Percentiles rank a stretch among this genome's conserved stretches.
phyloP scores from a whole-genome alignment of 2,329 filamentous ascomycete genomes.

The Verticillium isaacii region DNA sequence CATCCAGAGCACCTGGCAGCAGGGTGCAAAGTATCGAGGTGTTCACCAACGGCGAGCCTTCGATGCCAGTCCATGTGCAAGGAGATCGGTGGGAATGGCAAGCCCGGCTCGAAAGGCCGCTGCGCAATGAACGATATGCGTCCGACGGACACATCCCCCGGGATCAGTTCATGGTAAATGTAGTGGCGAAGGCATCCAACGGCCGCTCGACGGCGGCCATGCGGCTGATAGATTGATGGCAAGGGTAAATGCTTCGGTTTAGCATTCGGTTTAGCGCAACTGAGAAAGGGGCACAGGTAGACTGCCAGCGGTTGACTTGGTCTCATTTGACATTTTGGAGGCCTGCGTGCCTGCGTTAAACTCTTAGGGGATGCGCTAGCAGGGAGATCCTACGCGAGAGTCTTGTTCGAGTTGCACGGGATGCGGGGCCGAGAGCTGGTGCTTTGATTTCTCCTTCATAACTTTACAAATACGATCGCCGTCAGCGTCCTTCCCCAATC shows the following conservation, averaged over 20 bases:
- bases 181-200: not conserved
- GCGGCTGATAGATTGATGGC: not conserved
- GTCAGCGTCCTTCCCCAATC: not conserved
- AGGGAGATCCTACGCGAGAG: not conserved
- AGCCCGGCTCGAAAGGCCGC: not conserved
- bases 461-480: not conserved
- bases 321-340: not conserved
- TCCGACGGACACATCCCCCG: not conserved
- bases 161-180: slow-evolving; percentile 6
- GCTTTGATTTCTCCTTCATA: not conserved
- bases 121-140: slow-evolving; percentile 1
- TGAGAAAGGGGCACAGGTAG: too few relatives aligned
- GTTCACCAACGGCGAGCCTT: slow-evolving; percentile 2
- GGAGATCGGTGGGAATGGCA: not conserved
- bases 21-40: not conserved
- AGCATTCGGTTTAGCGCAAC: too few relatives aligned
- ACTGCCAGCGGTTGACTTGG: too few relatives aligned
- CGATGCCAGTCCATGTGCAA: not conserved
- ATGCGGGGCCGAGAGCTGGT: not conserved
- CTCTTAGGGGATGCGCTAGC: not conserved
- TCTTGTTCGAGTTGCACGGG: not conserved
- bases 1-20: not conserved
- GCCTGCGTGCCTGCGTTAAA: not conserved
- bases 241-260: not conserved
- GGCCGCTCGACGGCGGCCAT: not conserved